phyloP scores from a whole-genome alignment of 2,329 filamentous ascomycete species.

The Exophiala sideris region DNA sequence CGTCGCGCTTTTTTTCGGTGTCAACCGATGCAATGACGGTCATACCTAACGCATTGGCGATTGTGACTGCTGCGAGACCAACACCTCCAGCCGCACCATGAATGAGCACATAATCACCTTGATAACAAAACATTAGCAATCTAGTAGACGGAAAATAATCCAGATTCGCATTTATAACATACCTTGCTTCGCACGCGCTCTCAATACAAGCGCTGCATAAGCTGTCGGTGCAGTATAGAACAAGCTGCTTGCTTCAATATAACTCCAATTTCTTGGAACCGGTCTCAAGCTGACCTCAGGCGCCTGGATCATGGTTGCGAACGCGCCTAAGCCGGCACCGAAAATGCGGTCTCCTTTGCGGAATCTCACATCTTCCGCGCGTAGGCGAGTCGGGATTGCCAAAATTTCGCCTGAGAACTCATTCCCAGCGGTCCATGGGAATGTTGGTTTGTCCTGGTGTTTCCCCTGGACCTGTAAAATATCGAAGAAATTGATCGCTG shows the following conservation, averaged over 20 bases:
- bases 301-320: constrained; percentile 2
- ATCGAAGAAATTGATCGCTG: constrained; percentile 6
- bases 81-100: constrained; percentile 92
- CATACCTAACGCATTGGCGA: constrained; percentile 87
- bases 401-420: constrained; percentile 7
- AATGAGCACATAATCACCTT: constrained; percentile 80
- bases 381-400: not conserved
- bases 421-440: constrained; percentile 6
- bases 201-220: constrained; percentile 3
- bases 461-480: constrained; percentile 6
- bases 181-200: constrained; percentile 60
- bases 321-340: constrained; percentile 4
- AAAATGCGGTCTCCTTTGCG: constrained; percentile 1
- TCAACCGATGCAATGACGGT: constrained; percentile 88
- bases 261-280: constrained; percentile 5
- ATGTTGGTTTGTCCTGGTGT: constrained; percentile 5
- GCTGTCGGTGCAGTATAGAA: constrained; percentile 6
- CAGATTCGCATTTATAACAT: constrained; percentile 65
- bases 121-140: constrained; percentile 14
- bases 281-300: constrained; percentile 1
- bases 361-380: not conserved
- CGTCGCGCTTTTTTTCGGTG: constrained; percentile 70
- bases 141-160: not conserved
- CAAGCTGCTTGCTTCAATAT: constrained; percentile 3
- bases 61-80: constrained; percentile 83